Evolutionary conservation across 2,329 filamentous ascomycete species (phyloP).

Genomic region (Madurella fahalii): DNA sequence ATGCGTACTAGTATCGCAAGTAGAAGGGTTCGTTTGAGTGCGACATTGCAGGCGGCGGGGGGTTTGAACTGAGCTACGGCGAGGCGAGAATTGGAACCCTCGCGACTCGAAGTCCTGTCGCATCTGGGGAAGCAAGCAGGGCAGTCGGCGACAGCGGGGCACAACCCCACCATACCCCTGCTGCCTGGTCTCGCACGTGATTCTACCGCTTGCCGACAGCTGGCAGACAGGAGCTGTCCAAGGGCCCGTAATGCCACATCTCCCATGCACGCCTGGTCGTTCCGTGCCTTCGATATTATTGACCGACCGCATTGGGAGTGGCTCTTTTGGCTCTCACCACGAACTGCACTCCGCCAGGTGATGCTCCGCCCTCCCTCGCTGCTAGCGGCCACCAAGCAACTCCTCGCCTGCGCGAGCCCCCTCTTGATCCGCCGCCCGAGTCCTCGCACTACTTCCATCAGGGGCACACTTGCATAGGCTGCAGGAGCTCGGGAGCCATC

Average conservation of each 20-base stretch:
- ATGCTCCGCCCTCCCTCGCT: constrained; percentile 22
- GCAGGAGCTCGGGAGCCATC: constrained; percentile 10
- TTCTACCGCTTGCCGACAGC: constrained; percentile 11
- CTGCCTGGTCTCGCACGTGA: constrained; percentile 21
- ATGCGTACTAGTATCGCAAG: constrained; percentile 87
- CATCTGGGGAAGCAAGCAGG: constrained; percentile 8
- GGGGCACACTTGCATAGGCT: neutral
- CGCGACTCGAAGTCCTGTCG: constrained; percentile 12
- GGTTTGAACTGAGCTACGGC: constrained; percentile 43
- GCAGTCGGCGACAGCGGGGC: constrained; percentile 19
- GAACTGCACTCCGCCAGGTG: constrained; percentile 20
- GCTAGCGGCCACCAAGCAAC: constrained; percentile 18
- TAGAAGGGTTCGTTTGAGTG: constrained; percentile 82
- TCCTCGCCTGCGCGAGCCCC: constrained; percentile 8
- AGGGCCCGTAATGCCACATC: constrained; percentile 28
- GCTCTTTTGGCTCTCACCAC: constrained; percentile 16
- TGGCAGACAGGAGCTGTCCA: constrained; percentile 13
- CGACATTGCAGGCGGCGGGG: constrained; percentile 55
- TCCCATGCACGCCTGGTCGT: constrained; percentile 18
- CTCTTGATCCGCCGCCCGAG: constrained; percentile 9
- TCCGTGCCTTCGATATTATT: constrained; percentile 20
- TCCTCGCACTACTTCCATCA: neutral
- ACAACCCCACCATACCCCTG: constrained; percentile 18
- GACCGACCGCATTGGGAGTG: constrained; percentile 21
- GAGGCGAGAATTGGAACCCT: constrained; percentile 18